These are phyloP conservation scores for Geotrichum histeridarum DNA, from an alignment of 1,139 yeast species.

Conservation along the genomic window DNA sequence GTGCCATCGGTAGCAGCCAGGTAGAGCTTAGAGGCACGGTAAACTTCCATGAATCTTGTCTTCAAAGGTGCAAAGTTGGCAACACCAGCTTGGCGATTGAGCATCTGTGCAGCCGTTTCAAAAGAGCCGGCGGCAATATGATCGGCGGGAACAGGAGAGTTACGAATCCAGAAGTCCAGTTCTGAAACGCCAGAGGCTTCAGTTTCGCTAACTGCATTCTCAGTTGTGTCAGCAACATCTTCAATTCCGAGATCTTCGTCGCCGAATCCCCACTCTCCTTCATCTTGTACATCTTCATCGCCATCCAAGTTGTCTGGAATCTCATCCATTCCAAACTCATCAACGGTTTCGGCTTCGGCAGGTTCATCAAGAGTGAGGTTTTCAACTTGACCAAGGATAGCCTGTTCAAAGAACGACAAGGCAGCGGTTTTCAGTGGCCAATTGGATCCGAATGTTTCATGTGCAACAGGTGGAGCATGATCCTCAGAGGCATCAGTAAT, in stretches of 20 bases:
- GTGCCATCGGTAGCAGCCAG: constrained; percentile 70
- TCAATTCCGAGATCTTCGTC: constrained; percentile 62
- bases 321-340: constrained; percentile 22
- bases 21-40: constrained; percentile 70
- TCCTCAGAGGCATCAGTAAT: constrained; percentile 39
- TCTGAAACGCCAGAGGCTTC: constrained; percentile 50
- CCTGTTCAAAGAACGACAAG: constrained; percentile 78
- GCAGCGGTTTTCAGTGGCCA: constrained; percentile 83
- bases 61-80: constrained; percentile 84
- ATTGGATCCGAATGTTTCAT: constrained; percentile 46
- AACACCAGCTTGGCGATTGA: constrained; percentile 84
- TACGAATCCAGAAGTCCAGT: constrained; percentile 76
- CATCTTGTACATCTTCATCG: constrained; percentile 32
- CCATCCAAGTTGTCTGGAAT: constrained; percentile 31
- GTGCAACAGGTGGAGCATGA: constrained; percentile 43
- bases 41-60: constrained; percentile 74
- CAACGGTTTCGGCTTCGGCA: constrained; percentile 20
- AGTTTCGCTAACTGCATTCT: constrained; percentile 39
- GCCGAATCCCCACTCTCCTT: constrained; percentile 36
- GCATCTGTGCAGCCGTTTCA: constrained; percentile 89
- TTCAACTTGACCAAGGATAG: constrained; percentile 73
- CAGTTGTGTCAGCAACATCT: constrained; percentile 41
- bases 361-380: constrained; percentile 51
- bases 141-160: constrained; percentile 86
- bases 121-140: constrained; percentile 95